These are phyloP conservation scores for Venustampulla echinocandica DNA, from an alignment of 495 filamentous ascomycete species.

Conservation along the genomic window DNA sequence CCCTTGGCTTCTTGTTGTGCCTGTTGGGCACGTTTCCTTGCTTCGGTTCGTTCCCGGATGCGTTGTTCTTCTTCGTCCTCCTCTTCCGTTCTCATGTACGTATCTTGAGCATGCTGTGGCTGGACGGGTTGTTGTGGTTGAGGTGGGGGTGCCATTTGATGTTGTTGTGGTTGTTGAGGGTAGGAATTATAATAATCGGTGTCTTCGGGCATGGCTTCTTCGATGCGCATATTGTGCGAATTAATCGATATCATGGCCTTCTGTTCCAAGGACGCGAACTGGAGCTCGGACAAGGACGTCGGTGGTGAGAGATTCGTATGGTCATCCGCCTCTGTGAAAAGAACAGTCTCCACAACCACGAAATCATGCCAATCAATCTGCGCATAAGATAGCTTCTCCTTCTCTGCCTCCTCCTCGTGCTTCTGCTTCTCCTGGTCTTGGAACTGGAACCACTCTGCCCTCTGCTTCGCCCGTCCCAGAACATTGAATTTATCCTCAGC, in stretches of 20 bases:
- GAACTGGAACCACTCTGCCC: slow-evolving; percentile 79
- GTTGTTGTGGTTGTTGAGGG: slow-evolving; percentile 33
- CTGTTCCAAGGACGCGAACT: slow-evolving; percentile 89
- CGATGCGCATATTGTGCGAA: slow-evolving; percentile 67
- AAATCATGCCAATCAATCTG: slow-evolving; percentile 99
- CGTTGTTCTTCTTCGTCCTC: slow-evolving; percentile 60
- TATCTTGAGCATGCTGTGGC: slow-evolving; percentile 21
- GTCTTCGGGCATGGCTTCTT: slow-evolving; percentile 91
- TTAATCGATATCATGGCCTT: slow-evolving; percentile 81
- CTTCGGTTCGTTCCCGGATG: slow-evolving; percentile 59
- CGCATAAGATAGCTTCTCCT: slow-evolving; percentile 74
- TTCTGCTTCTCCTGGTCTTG: slow-evolving; percentile 79
- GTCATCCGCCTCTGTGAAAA: slow-evolving; percentile 85
- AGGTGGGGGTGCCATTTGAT: slow-evolving; percentile 27
- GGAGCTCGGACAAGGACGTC: slow-evolving; percentile 78
- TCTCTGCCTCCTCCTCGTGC: slow-evolving; percentile 81
- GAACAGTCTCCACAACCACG: slow-evolving; percentile 89
- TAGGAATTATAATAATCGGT: slow-evolving; percentile 51
- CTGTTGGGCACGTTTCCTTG: slow-evolving; percentile 61
- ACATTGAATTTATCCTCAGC: slow-evolving; percentile 70
- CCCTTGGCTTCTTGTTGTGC: slow-evolving; percentile 70
- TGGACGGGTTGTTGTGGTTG: slow-evolving; percentile 12
- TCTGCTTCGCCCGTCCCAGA: slow-evolving; percentile 67
- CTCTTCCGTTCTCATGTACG: slow-evolving; percentile 29
- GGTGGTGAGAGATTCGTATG: slow-evolving; percentile 79